These are phyloP conservation scores for Pleurotus ostreatus DNA, from an alignment of 768 basidiomycete genomes.

Conservation along the genomic window DNA sequence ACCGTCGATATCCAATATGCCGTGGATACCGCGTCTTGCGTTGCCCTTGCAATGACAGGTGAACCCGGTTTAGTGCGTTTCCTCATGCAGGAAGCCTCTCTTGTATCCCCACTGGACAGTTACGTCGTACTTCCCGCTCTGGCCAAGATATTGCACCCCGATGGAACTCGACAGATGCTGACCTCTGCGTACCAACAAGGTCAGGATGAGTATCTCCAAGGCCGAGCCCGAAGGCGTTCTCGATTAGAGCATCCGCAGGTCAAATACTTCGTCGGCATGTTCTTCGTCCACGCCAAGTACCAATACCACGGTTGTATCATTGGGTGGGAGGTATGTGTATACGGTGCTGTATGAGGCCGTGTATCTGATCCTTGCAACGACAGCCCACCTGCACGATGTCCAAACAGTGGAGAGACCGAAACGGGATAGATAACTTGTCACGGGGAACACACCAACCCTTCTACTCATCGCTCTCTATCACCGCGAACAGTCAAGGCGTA, in stretches of 20 bases:
- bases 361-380: neutral
- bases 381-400: slow-evolving; percentile 33
- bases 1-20: neutral
- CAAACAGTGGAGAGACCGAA: slow-evolving; percentile 39
- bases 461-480: slow-evolving; percentile 26
- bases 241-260: slow-evolving; percentile 20
- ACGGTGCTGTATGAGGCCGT: neutral
- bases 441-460: slow-evolving; percentile 47
- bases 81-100: neutral
- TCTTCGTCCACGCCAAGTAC: slow-evolving; percentile 36
- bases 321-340: slow-evolving; percentile 43
- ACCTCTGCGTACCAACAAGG: slow-evolving; percentile 22
- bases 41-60: slow-evolving; percentile 3
- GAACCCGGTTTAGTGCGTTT: neutral
- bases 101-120: neutral
- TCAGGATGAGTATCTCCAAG: slow-evolving; percentile 25
- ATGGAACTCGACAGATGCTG: neutral
- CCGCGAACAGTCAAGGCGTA: slow-evolving; percentile 27
- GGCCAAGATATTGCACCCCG: neutral
- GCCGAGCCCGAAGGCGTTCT: slow-evolving; percentile 19
- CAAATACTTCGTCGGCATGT: slow-evolving; percentile 46
- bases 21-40: slow-evolving; percentile 5
- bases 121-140: neutral
- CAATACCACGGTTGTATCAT: slow-evolving; percentile 40
- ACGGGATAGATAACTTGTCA: slow-evolving; percentile 35